Percentiles rank a stretch among this genome's conserved stretches.
Conservation (phyloP, 208 protist genomes). For the Herpetomonas tarakana region DNA sequence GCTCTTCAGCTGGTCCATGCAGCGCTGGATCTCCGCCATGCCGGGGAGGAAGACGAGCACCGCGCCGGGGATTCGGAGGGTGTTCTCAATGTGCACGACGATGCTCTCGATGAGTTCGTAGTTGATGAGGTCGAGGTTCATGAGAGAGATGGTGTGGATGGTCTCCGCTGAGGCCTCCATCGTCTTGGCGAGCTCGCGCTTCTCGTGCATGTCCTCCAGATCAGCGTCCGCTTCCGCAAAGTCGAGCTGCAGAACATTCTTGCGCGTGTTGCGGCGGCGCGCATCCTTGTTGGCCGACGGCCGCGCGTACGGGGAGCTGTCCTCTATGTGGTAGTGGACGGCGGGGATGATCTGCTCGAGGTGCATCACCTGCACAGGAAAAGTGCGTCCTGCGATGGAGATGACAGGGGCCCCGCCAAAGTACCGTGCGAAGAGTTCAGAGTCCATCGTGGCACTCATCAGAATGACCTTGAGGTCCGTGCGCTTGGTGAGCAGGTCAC, state of each 20-base stretch:
- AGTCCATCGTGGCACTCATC: constrained; percentile 96
- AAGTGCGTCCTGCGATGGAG: constrained; percentile 92
- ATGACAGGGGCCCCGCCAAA: constrained; percentile 89
- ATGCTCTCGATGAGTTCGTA: constrained; percentile 93
- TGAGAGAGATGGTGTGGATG: constrained; percentile 55
- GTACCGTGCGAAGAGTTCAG: constrained; percentile 91
- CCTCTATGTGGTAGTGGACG: constrained; percentile 77
- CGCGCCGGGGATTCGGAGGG: constrained; percentile 57
- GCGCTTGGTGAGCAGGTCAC: constrained; percentile 74
- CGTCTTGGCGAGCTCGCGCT: constrained; percentile 34
- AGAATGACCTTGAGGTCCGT: constrained; percentile 89
- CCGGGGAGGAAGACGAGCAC: constrained; percentile 97
- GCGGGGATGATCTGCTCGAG: constrained; percentile 92
- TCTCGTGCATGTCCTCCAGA: constrained; percentile 30
- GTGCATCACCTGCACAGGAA: constrained; percentile 93
- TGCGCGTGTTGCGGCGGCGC: constrained; percentile 67
- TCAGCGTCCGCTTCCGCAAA: constrained; percentile 66
- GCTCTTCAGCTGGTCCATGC: constrained; percentile 82
- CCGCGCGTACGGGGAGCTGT: constrained; percentile 77
- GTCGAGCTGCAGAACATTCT: constrained; percentile 55
- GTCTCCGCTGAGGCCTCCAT: constrained; percentile 54
- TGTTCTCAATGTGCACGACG: constrained; percentile 80
- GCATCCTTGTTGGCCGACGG: constrained; percentile 35
- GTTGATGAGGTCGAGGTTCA: constrained; percentile 94
- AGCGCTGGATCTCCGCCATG: constrained; percentile 92